These are phyloP conservation scores for Fusarium stilboides DNA, from an alignment of 2,329 filamentous ascomycete genomes.

Conservation along the genomic window DNA sequence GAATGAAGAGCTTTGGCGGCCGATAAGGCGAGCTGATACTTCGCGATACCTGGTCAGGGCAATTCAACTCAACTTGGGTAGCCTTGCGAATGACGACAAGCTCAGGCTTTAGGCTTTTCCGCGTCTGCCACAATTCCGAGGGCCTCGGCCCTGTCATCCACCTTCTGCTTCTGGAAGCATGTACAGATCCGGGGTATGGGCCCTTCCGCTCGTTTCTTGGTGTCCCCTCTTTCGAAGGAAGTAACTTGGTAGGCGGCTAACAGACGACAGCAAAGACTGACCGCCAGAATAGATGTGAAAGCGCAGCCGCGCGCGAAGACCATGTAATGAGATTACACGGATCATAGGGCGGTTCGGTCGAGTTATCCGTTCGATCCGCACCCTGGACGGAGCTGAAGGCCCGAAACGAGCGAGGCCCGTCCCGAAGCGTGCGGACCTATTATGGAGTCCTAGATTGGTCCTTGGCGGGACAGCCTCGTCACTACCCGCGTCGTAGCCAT, in stretches of 20 bases:
- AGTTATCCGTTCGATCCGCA: conserved; percentile 35
- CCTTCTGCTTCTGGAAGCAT: conserved; percentile 45
- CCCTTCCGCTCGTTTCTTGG: conserved; percentile 11
- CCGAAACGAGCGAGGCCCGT: conserved; percentile 42
- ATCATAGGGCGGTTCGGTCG: conserved; percentile 30
- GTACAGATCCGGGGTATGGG: conserved; percentile 16
- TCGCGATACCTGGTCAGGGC: conserved; percentile 11
- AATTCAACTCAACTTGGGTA: conserved; percentile 13
- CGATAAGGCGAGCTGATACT: conserved; percentile 3
- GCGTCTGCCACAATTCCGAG: conserved; percentile 18
- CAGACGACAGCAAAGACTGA: conserved; percentile 5
- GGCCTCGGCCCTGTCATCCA: conserved; percentile 19
- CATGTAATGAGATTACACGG: conserved; percentile 18
- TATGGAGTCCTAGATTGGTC: conserved; percentile 38
- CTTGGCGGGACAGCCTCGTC: conserved; percentile 30
- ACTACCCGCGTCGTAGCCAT: conserved; percentile 23
- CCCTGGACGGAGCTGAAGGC: conserved; percentile 28
- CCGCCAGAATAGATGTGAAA: conserved; percentile 8
- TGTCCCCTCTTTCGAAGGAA: conserved; percentile 13
- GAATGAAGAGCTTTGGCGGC: neutral
- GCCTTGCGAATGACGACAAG: conserved; percentile 19
- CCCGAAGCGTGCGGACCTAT: conserved; percentile 41
- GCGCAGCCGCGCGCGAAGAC: conserved; percentile 37
- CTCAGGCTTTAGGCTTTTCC: conserved; percentile 13
- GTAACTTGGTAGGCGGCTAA: conserved; percentile 23